These are phyloP conservation scores for Posidonia oceanica DNA, from an alignment of 116 monocot species.

Conservation along the genomic window DNA sequence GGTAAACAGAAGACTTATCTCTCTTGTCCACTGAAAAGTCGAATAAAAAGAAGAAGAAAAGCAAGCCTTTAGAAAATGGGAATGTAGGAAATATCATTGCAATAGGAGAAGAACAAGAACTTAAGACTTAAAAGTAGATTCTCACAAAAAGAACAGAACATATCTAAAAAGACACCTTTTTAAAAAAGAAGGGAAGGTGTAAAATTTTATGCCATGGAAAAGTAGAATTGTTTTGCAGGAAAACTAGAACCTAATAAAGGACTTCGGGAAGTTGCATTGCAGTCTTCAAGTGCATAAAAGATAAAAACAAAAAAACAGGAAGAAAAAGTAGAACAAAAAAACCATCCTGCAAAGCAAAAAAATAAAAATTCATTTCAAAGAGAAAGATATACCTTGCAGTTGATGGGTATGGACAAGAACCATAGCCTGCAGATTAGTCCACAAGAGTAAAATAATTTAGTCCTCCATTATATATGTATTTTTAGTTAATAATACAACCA, in stretches of 20 bases:
- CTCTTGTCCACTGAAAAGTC: too few relatives aligned
- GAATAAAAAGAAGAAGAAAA: too few relatives aligned
- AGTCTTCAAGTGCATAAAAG: too few relatives aligned
- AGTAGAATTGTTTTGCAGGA: neutral
- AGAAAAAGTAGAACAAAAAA: neutral
- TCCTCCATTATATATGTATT: too few relatives aligned
- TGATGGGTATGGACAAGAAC: slow-evolving; percentile 55
- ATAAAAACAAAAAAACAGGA: neutral
- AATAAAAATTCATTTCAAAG: neutral
- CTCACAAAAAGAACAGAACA: neutral
- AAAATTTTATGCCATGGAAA: neutral
- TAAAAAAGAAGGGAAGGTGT: neutral
- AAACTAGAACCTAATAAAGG: neutral
- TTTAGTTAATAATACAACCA: too few relatives aligned
- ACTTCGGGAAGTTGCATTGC: too few relatives aligned
- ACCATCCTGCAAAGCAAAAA: neutral
- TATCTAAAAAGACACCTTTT: neutral
- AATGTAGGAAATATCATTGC: too few relatives aligned
- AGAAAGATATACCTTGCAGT: slow-evolving; percentile 23
- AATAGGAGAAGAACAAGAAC: too few relatives aligned
- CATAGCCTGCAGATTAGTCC: slow-evolving; percentile 22
- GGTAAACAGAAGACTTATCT: neutral
- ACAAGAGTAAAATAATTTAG: neutral
- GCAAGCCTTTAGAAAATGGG: too few relatives aligned
- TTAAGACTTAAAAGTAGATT: too few relatives aligned